Conservation (phyloP, 768 basidiomycete genomes). For the Podaxis sp. region DNA sequence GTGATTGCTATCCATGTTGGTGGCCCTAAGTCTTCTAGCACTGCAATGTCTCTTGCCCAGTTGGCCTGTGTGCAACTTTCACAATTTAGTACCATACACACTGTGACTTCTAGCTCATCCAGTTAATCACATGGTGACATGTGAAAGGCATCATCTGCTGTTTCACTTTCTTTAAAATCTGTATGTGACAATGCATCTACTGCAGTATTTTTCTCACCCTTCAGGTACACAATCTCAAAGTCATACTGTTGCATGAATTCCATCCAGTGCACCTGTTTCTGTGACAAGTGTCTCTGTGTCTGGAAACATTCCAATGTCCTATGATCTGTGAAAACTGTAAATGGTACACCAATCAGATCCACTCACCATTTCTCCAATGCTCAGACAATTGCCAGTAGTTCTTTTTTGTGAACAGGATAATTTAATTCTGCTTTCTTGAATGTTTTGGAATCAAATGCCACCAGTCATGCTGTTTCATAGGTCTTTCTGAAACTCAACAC, state of each 20-base stretch:
- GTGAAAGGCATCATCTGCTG: too few species aligned
- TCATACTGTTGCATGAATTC: constrained; percentile 35
- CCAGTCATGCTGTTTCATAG: too few species aligned
- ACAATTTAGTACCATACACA: too few species aligned
- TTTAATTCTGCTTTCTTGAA: constrained; percentile 21
- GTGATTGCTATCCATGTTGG: too few species aligned
- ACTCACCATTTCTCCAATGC: background rate
- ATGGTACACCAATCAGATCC: constrained; percentile 18
- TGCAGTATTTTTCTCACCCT: constrained; percentile 31
- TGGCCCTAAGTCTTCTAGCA: too few species aligned
- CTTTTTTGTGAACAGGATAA: constrained; percentile 38
- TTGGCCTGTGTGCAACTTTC: too few species aligned
- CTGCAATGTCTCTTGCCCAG: too few species aligned
- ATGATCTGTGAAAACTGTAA: constrained; percentile 36
- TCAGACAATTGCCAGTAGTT: constrained; percentile 33
- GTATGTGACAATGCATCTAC: constrained; percentile 36
- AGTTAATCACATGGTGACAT: too few species aligned
- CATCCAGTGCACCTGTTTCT: constrained; percentile 27
- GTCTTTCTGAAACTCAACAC: too few species aligned
- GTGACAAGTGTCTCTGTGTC: constrained; percentile 30
- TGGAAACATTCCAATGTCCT: constrained; percentile 30
- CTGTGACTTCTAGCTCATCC: too few species aligned
- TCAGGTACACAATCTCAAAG: constrained; percentile 32
- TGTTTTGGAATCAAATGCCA: too few species aligned
- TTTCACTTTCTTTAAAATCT: too few species aligned